Conservation (phyloP, 305 asterid genomes). For the Salvia sclarea region DNA sequence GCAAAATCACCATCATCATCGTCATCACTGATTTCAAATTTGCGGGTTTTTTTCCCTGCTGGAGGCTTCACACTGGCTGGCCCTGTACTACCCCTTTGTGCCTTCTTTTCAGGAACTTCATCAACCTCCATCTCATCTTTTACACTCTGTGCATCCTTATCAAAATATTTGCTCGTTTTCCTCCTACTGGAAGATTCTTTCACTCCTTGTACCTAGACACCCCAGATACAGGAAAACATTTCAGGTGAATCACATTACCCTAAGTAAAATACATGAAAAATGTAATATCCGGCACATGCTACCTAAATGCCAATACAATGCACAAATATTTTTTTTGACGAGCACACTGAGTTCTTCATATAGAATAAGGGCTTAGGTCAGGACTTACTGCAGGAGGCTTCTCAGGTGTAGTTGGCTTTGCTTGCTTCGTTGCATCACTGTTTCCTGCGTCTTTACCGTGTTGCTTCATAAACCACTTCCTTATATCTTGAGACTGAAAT, state of each 20-base stretch:
- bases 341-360: constrained; percentile 5
- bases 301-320: constrained; percentile 4
- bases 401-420: constrained; percentile 46
- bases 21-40: constrained; percentile 41
- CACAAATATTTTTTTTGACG: neutral
- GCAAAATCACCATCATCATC: constrained; percentile 81
- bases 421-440: constrained; percentile 49
- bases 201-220: constrained; percentile 55
- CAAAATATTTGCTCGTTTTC: constrained; percentile 94
- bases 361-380: constrained; percentile 29
- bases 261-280: no score
- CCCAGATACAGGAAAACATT: constrained; percentile 3
- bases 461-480: constrained; percentile 90
- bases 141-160: constrained; percentile 46
- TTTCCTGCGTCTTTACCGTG: constrained; percentile 63
- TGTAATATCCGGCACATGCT: no score
- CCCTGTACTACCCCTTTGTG: constrained; percentile 41
- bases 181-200: constrained; percentile 71
- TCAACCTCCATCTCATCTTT: constrained; percentile 61
- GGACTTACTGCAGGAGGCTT: constrained; percentile 48
- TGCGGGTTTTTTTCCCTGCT: constrained; percentile 58
- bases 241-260: constrained; percentile 3
- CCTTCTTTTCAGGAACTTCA: constrained; percentile 63
- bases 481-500: constrained; percentile 79
- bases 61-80: constrained; percentile 50